Conservation (phyloP, 75 land plant species). For the Chamaecyparis obtusa region DNA sequence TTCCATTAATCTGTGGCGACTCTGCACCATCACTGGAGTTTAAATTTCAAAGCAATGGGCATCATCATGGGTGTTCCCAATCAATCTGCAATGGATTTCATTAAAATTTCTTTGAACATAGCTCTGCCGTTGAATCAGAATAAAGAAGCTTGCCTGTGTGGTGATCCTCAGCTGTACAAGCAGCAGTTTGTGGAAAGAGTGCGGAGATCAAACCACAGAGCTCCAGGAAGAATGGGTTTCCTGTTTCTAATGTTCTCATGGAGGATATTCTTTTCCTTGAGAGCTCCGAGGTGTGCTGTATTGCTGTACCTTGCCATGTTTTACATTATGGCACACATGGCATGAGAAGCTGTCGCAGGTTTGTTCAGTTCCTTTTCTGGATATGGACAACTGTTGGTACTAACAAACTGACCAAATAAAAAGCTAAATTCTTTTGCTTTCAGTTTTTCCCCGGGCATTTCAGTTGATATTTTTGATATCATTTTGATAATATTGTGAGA, state of each 20-base stretch:
- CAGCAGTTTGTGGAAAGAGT: constrained; percentile 2
- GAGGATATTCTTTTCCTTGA: constrained; percentile 58
- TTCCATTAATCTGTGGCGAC: constrained; percentile 34
- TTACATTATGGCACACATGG: constrained; percentile 33
- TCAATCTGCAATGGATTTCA: constrained; percentile 39
- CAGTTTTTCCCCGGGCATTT: too few species aligned
- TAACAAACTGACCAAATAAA: too few species aligned
- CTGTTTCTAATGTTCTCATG: constrained; percentile 12
- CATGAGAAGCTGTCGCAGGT: constrained; percentile 37
- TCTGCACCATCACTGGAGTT: constrained; percentile 71
- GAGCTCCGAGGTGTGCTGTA: constrained; percentile 54
- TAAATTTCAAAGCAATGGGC: constrained; percentile 62
- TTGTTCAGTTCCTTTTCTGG: constrained; percentile 54
- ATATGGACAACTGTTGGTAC: constrained; percentile 53
- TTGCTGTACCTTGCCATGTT: constrained; percentile 59
- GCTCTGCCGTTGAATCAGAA: constrained; percentile 7
- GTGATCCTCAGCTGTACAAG: constrained; percentile 36
- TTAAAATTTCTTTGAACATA: constrained; percentile 31
- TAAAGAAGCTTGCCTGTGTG: constrained; percentile 36
- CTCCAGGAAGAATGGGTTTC: not conserved
- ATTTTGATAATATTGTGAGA: too few species aligned
- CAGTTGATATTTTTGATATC: too few species aligned
- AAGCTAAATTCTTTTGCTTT: too few species aligned
- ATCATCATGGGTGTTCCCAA: constrained; percentile 50
- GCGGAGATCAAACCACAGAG: not conserved